Percentiles rank a stretch among this genome's conserved stretches.
Conservation (phyloP, 352 stramenopile genomes). For the Globisporangium nunn region DNA sequence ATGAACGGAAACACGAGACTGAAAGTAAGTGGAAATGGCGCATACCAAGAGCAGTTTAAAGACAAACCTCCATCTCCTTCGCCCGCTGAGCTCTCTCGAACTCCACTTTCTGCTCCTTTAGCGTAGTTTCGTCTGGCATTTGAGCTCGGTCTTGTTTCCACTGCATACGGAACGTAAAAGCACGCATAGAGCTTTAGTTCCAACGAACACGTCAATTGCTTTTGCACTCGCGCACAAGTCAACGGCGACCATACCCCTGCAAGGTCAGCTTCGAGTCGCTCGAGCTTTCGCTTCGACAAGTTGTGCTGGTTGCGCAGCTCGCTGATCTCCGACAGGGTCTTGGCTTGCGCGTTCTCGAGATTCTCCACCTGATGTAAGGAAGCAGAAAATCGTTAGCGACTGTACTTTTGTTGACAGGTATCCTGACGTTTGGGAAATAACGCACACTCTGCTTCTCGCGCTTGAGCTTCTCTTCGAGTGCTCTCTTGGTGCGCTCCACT, state of each 20-base stretch:
- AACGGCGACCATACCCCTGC: slow-evolving; percentile 22
- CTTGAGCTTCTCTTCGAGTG: slow-evolving; percentile 58
- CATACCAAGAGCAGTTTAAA: not conserved
- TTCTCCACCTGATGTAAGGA: slow-evolving; percentile 40
- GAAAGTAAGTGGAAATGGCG: not conserved
- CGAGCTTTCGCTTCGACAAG: slow-evolving; percentile 46
- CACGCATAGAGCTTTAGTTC: not conserved
- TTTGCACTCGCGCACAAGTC: not conserved
- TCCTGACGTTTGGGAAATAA: too few relatives aligned
- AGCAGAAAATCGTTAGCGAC: not conserved
- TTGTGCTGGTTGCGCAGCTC: slow-evolving; percentile 72
- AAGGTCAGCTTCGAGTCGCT: slow-evolving; percentile 60
- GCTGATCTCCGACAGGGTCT: slow-evolving; percentile 63
- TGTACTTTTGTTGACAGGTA: not conserved
- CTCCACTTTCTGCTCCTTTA: slow-evolving; percentile 57
- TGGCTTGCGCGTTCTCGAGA: slow-evolving; percentile 51
- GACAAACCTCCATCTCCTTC: slow-evolving; percentile 47
- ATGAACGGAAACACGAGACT: not conserved
- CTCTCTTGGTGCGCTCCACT: slow-evolving; percentile 36
- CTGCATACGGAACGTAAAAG: slow-evolving; percentile 14
- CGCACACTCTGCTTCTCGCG: slow-evolving; percentile 46
- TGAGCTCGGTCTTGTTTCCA: slow-evolving; percentile 46
- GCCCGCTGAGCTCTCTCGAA: slow-evolving; percentile 58
- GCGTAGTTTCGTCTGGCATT: slow-evolving; percentile 39
- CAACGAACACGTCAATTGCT: too few relatives aligned